Percentiles rank a stretch among this genome's conserved stretches.
Conservation (phyloP, 2,329 filamentous ascomycete species). For the Sarocladium brachiariae region DNA sequence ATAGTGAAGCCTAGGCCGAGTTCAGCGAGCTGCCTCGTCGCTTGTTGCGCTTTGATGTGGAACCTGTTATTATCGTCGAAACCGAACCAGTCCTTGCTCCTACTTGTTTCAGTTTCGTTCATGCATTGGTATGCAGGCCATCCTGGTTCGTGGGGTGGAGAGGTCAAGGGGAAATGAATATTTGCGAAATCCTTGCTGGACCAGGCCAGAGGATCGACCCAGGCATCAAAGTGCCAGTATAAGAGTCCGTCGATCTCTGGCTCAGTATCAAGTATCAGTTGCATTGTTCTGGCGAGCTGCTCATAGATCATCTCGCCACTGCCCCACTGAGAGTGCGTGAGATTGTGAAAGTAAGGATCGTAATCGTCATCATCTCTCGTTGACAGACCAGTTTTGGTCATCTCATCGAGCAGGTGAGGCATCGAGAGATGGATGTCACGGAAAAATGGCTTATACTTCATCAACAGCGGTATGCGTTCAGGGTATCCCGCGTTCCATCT, state of each 20-base stretch:
- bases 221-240: constrained; percentile 27
- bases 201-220: constrained; percentile 24
- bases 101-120: neutral
- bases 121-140: neutral
- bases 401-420: constrained; percentile 10
- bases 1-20: neutral
- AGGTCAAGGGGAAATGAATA: constrained; percentile 19
- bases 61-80: too few relatives aligned
- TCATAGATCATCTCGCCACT: constrained; percentile 17
- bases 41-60: neutral
- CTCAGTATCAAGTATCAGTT: constrained; percentile 21
- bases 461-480: constrained; percentile 20
- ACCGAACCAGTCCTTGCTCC: neutral
- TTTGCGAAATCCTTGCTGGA: constrained; percentile 19
- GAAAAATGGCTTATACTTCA: constrained; percentile 25
- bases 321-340: constrained; percentile 22
- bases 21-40: neutral
- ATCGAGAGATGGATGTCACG: constrained; percentile 21
- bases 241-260: constrained; percentile 23
- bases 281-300: constrained; percentile 23
- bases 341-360: constrained; percentile 14
- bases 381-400: too few relatives aligned
- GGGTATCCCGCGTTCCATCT: constrained; percentile 18
- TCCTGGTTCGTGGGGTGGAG: constrained; percentile 8
- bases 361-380: neutral